Evolutionary conservation across 805 yeast genomes (phyloP).

Genomic region (Candida patagonica): DNA sequence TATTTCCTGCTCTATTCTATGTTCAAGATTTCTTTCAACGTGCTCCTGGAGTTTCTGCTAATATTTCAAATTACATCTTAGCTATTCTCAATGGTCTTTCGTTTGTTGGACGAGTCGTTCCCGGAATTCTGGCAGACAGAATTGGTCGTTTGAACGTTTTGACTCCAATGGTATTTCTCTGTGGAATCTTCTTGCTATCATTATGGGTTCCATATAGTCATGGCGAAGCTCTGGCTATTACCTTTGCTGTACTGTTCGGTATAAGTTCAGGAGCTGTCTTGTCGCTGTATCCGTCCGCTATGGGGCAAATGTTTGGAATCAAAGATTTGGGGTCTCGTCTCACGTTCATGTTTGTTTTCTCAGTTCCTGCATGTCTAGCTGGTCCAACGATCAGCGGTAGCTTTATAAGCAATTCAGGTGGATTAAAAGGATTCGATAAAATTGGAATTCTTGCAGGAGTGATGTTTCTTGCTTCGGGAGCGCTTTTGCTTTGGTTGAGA

Average conservation of each 20-base stretch:
- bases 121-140: constrained; percentile 40
- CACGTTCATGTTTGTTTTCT: constrained; percentile 23
- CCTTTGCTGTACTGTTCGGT: constrained; percentile 29
- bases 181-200: constrained; percentile 26
- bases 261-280: constrained; percentile 29
- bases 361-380: constrained; percentile 26
- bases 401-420: constrained; percentile 19
- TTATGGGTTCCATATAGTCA: constrained; percentile 14
- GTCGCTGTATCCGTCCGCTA: constrained; percentile 28
- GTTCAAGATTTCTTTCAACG: constrained; percentile 21
- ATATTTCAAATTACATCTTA: constrained; percentile 20
- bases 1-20: constrained; percentile 26
- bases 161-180: constrained; percentile 22
- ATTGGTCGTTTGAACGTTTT: constrained; percentile 37
- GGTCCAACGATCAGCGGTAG: constrained; percentile 32
- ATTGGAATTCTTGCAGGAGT: constrained; percentile 28
- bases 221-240: constrained; percentile 14
- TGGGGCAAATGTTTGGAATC: constrained; percentile 30
- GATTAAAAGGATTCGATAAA: constrained; percentile 23
- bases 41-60: constrained; percentile 10
- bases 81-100: constrained; percentile 29
- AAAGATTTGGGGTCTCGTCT: constrained; percentile 27
- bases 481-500: constrained; percentile 11
- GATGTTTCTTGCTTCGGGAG: constrained; percentile 18
- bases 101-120: constrained; percentile 39